Evolutionary conservation across 1,284 basidiomycete species (phyloP).

Genomic region (Boletus holoroseus): DNA sequence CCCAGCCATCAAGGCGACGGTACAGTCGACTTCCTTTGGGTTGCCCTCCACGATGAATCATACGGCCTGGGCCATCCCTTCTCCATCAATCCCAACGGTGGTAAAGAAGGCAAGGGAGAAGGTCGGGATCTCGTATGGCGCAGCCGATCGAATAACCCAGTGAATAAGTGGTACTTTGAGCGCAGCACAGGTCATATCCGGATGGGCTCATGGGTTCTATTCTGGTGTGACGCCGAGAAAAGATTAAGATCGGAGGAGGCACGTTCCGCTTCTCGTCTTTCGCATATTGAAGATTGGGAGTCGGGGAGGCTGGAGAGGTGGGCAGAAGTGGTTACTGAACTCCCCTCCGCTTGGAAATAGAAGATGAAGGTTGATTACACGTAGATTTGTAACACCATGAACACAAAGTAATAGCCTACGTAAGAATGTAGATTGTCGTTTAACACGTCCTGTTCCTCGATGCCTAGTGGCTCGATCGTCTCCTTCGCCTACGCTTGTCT

Average conservation of each 20-base stretch:
- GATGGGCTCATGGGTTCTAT: constrained; percentile 83
- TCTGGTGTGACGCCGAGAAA: constrained; percentile 98
- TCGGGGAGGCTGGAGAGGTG: constrained; percentile 69
- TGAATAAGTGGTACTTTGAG: constrained; percentile 99
- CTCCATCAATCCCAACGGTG: constrained; percentile 94
- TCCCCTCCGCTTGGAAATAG: constrained; percentile 77
- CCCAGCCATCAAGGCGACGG: constrained; percentile 96
- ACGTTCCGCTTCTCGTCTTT: constrained; percentile 54
- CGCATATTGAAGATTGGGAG: constrained; percentile 81
- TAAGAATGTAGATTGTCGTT: not conserved
- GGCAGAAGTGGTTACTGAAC: constrained; percentile 67
- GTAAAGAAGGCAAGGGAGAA: constrained; percentile 80
- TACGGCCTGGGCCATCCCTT: constrained; percentile 93
- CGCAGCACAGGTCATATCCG: constrained; percentile 87
- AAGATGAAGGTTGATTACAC: not conserved
- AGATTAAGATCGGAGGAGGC: constrained; percentile 63
- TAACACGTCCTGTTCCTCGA: not conserved
- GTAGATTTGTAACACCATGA: constrained; percentile 16
- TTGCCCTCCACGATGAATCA: constrained; percentile 96
- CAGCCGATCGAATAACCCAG: constrained; percentile 85
- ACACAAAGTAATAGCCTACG: not conserved
- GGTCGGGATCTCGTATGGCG: constrained; percentile 97
- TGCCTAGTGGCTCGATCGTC: constrained; percentile 27
- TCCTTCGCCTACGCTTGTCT: constrained; percentile 27
- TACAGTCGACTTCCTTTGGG: constrained; percentile 99